Conservation (phyloP, 768 basidiomycete genomes). For the Boletus sp. region DNA sequence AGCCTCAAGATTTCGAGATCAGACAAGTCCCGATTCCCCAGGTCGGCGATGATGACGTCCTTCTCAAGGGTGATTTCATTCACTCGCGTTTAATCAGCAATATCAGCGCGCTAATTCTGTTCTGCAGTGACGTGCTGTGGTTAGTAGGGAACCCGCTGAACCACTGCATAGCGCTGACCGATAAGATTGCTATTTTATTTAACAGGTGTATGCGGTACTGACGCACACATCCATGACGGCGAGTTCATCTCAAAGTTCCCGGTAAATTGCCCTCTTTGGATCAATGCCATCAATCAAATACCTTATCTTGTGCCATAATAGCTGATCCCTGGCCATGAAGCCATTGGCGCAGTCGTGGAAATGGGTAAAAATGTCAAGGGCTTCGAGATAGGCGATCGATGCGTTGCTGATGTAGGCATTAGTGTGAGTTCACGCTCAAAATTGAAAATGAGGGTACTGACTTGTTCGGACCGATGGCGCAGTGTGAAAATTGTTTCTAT, state of each 20-base stretch:
- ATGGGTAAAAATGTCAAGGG: constrained; percentile 78
- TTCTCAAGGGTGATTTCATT: constrained; percentile 58
- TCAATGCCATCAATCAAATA: constrained; percentile 18
- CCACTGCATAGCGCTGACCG: not conserved
- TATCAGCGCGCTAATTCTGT: not conserved
- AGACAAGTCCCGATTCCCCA: constrained; percentile 65
- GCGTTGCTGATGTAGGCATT: constrained; percentile 76
- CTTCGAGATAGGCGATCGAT: constrained; percentile 75
- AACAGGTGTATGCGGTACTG: constrained; percentile 56
- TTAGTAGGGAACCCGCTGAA: constrained; percentile 17
- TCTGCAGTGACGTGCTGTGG: constrained; percentile 42
- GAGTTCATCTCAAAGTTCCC: constrained; percentile 68
- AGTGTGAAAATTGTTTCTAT: constrained; percentile 86
- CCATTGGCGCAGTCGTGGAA: constrained; percentile 68
- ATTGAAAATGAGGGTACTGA: not conserved
- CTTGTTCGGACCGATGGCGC: not conserved
- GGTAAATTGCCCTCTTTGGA: constrained; percentile 17
- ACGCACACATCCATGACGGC: constrained; percentile 61
- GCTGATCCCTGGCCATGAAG: constrained; percentile 75
- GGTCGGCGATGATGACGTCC: constrained; percentile 64
- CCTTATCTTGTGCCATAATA: constrained; percentile 24
- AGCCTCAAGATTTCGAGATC: constrained; percentile 68
- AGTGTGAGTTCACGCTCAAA: constrained; percentile 43
- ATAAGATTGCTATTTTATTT: not conserved
- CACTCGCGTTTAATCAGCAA: not conserved